Evolutionary conservation across 768 basidiomycete genomes (phyloP), one percentile per base, ranked within the genome.

Genomic region (Tulasnella sp.): DNA sequence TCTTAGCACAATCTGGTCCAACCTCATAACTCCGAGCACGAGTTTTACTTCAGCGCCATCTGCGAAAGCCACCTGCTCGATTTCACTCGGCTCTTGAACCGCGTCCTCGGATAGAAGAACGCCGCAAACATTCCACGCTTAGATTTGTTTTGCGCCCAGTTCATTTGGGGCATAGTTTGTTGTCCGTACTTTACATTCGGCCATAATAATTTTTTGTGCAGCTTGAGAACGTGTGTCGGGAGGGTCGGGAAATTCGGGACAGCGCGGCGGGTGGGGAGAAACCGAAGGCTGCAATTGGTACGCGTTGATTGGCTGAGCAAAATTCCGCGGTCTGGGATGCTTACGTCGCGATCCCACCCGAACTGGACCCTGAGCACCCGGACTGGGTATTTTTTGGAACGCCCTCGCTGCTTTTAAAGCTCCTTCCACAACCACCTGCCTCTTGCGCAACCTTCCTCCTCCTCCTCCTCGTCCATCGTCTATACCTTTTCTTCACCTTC

Each of bases 41-140:
- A 95, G 80, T 98, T 98, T 83, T 98, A 94, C 83, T 96, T 97
- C 82, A 94, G 94, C 39, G 91, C 93, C 7, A 92, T 98, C 26
- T 93, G 93, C 80, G 94, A 98, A 84, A 88, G 83, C 40, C 84
- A 84, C 79, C 82, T 87, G 40, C 57, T 83, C 2, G 80, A 80
- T 18, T 83, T 86, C 55, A 81, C 82, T 10, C 44, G 75, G 29
- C 78, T 84, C 4, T 67, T 84, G 55, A 75, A 75, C 29, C 35
- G 44, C 29, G 74, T 23, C 18, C 7, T 48, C 18, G 32, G 5
- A 11, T 61, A 75, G 74, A 16, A n/a, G 20, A 18, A 7, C 11
- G 9, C 55, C 55, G 26, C n/a, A 9, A n/a, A n/a, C 29, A 2
- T n/a, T 15, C n/a, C 26, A 26, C 26, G 23, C 32, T 18, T 67